Conservation (phyloP, 2,329 filamentous ascomycete species). For the Aspergillus terreus region DNA sequence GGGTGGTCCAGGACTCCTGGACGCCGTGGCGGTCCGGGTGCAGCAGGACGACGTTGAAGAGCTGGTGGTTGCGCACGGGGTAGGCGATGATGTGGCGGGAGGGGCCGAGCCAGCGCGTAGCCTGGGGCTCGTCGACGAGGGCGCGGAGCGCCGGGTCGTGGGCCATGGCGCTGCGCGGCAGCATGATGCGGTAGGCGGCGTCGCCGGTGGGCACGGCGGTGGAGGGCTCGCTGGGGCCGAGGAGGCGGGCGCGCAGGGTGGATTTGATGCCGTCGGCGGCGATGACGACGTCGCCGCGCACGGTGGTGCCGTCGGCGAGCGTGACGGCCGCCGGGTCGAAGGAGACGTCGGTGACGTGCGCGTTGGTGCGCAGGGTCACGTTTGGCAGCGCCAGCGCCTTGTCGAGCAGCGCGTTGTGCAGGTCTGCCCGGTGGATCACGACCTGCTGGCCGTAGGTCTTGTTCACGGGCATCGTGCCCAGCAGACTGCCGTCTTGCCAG, state of each 20-base stretch:
- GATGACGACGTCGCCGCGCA: constrained; percentile 47
- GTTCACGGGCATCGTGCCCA: constrained; percentile 32
- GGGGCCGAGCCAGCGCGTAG: constrained; percentile 72
- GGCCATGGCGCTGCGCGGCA: constrained; percentile 64
- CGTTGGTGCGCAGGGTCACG: constrained; percentile 28
- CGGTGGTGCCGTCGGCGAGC: constrained; percentile 21
- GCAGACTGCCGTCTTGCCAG: constrained; percentile 32
- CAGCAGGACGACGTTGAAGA: constrained; percentile 62
- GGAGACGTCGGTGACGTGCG: constrained; percentile 22
- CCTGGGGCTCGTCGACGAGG: constrained; percentile 64
- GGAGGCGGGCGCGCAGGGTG: constrained; percentile 38
- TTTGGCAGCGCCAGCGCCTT: constrained; percentile 26
- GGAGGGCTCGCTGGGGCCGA: constrained; percentile 22
- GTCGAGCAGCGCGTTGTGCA: constrained; percentile 31
- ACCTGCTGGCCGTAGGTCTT: constrained; percentile 32
- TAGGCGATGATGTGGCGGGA: constrained; percentile 76
- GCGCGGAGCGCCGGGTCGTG: constrained; percentile 63
- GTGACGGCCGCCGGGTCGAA: constrained; percentile 28
- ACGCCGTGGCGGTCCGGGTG: constrained; percentile 62
- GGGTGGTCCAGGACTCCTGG: constrained; percentile 61
- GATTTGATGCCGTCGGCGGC: constrained; percentile 56
- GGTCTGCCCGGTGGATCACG: constrained; percentile 34
- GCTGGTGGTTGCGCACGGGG: constrained; percentile 62
- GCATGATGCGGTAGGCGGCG: constrained; percentile 76
- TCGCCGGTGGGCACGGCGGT: constrained; percentile 55